Evolutionary conservation across 1,284 basidiomycete genomes (phyloP).

Genomic region (Tilletiopsis washingtonensis): DNA sequence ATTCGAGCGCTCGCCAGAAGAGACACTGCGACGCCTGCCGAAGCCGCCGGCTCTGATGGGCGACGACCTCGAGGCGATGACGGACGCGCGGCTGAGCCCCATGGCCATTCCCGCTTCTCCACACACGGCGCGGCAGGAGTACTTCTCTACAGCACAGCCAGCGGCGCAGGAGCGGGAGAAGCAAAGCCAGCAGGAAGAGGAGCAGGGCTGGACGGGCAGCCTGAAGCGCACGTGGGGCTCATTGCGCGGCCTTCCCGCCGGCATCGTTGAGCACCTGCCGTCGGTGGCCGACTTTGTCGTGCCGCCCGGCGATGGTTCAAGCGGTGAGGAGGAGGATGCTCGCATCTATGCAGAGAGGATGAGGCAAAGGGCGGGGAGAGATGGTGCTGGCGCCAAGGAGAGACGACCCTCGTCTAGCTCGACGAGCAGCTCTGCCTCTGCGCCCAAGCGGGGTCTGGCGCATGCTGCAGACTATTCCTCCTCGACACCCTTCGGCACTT

Average conservation of each 20-base stretch:
- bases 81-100: slow-evolving; percentile 25
- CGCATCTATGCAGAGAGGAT: no score
- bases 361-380: no score
- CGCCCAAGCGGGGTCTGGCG: no score
- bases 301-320: slow-evolving; percentile 4
- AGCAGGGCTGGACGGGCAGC: slow-evolving; percentile 18
- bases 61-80: slow-evolving; percentile 28
- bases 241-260: slow-evolving; percentile 19
- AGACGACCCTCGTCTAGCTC: neutral
- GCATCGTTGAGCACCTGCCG: slow-evolving; percentile 23
- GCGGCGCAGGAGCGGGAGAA: neutral
- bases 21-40: slow-evolving; percentile 12
- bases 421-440: neutral
- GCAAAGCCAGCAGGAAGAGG: neutral
- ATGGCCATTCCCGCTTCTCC: slow-evolving; percentile 3
- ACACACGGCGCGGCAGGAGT: neutral
- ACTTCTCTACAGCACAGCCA: neutral
- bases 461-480: no score
- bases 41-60: slow-evolving; percentile 11
- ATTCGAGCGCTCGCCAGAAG: slow-evolving; percentile 13
- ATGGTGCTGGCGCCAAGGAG: no score
- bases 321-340: no score
- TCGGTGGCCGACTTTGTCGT: slow-evolving; percentile 27
- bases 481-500: no score
- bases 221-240: slow-evolving; percentile 28